A percentile compares a stretch with the other conserved stretches of the same genome.
Evolutionary conservation across 306 rosid species (phyloP).

Genomic region (Castanopsis chinensis): DNA sequence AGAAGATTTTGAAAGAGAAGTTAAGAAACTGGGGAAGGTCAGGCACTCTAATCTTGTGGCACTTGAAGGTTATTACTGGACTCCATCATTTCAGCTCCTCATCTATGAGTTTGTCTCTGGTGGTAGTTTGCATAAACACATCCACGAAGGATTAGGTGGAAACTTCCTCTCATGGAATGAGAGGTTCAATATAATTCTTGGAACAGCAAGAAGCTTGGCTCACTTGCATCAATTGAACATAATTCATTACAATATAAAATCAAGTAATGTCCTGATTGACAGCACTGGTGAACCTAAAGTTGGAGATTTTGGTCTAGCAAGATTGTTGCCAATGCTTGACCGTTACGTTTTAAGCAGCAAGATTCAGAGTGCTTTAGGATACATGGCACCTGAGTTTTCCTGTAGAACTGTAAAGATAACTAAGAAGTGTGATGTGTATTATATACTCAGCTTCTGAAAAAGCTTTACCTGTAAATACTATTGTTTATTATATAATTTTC

Average conservation of each 20-base stretch:
- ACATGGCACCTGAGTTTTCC: conserved; percentile 99
- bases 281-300: conserved; percentile 83
- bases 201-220: conserved; percentile 89
- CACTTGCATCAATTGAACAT: conserved; percentile 80
- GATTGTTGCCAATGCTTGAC: conserved; percentile 93
- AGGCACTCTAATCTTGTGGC: conserved; percentile 85
- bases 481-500: conserved; percentile 14
- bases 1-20: conserved; percentile 94
- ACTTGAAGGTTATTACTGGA: conserved; percentile 99
- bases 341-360: conserved; percentile 94
- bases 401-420: conserved; percentile 95
- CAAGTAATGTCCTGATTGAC: conserved; percentile 86
- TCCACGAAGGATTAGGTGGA: conserved; percentile 82
- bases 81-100: conserved; percentile 96
- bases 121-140: conserved; percentile 89
- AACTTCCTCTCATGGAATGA: conserved; percentile 90
- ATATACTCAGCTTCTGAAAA: neutral
- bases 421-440: conserved; percentile 87
- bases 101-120: conserved; percentile 79
- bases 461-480: conserved; percentile 20
- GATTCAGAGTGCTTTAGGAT: conserved; percentile 96
- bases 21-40: conserved; percentile 86
- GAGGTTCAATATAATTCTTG: conserved; percentile 84
- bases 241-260: conserved; percentile 92
- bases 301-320: conserved; percentile 90